Evolutionary conservation across 2,329 filamentous ascomycete species (phyloP), one percentile per base, ranked within the genome.

Genomic region (Aspergillus quadricinctus): DNA sequence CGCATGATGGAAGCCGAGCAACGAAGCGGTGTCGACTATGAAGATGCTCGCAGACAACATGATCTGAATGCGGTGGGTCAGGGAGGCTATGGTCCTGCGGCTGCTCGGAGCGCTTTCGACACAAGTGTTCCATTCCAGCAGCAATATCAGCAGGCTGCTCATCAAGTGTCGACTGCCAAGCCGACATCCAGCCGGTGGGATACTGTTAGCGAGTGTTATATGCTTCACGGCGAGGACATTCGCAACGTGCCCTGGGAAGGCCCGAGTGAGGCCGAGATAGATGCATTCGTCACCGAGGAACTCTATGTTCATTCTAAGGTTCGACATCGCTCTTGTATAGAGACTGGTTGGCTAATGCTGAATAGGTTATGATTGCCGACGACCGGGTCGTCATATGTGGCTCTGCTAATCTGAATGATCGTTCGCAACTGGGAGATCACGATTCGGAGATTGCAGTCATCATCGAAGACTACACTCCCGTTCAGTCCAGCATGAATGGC

Each of bases 401-500:
- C 19, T 92, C 88, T 27, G 90, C 89, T 61, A 97, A 97, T 73
- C 81, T 97, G 66, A 97, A 97, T 72, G 93, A 97, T 70, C 88
- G 93, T 54, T 86, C 90, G 51, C 92, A 96, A 73, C 77, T 94
- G 4, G 93, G 93, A 14, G 84, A 88, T 64, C 93, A 96, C 72
- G 93, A 97, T 73, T 94, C 89, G 50, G 93, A 97, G 72, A 82
- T 97, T 41, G 88, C 89, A 41, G 89, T 97, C 54, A 86, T 97
- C 48, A 89, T 97, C 81, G 88, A 95, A 67, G 93, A 97, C 70
- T 88, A 84, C 0, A 86, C 86, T 8, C 81, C 77, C 4, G 76
- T 97, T 2, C 79, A 83, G 7, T 91, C 84, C 4, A 83, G 74
- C 25, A 96, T 97, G 91, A 82, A 89, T 62, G 92, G 92, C 2